Evolutionary conservation across 768 basidiomycete genomes (phyloP), one percentile per base, ranked within the genome.

Genomic region (Leucosporidium yakuticum): DNA sequence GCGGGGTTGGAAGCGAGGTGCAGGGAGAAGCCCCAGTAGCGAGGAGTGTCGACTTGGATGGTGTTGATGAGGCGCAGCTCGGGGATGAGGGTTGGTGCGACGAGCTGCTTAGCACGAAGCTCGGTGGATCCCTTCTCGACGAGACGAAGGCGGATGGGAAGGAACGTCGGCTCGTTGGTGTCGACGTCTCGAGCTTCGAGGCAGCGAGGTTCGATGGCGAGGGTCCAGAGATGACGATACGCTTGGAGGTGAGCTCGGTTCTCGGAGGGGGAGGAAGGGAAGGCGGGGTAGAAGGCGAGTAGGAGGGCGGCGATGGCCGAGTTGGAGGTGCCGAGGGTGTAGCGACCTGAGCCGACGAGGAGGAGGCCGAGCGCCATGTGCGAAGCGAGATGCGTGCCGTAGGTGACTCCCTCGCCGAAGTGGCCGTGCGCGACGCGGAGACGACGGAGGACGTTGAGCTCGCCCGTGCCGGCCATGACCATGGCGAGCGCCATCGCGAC

Each of bases 381-480:
- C 0, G 88, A 90, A 7, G 93, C 88, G 74, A 91, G 86, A 75
- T 97, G 92, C 27, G 88, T 86, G 2, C 93, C 93, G 74, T 94
- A 98, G 25, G 69, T 75, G 58, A 76, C 32, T 20, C 64, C 68
- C 17, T 77, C 76, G 71, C 88, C 85, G 81, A 87, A 85, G 83
- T 91, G 87, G 31, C 93, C 95, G 75, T 91, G 97, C 12, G 89
- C 86, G 77, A 90, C 88, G 25, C 96, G 85, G 19, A 98, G 83
- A 27, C 93, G 84, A 25, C 91, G 85, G 23, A 98, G 81, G 73
- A 90, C 91, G 64, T 88, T 88, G 60, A 97, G 85, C 78, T 98
- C 93, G 5, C 96, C 96, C 0, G 93, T 95, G 15, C 96, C 96
- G 2, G 95, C 92, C 91, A 98, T 95, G 53, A 98, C 88, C 84